These are phyloP conservation scores for Pisolithus microcarpus DNA, from an alignment of 768 basidiomycete genomes.

Conservation along the genomic window DNA sequence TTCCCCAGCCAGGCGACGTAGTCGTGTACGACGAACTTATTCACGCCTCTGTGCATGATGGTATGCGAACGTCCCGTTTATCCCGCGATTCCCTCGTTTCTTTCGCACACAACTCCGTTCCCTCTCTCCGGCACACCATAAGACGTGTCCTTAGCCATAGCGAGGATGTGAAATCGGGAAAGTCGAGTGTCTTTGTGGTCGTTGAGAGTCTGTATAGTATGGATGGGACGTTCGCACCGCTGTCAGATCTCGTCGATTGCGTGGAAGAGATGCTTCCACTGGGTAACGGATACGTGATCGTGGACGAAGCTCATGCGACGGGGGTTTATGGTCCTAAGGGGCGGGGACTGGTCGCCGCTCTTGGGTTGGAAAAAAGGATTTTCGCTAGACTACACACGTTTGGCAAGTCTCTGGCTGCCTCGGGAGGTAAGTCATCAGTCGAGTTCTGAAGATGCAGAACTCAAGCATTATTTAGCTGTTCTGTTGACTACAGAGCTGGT, in stretches of 20 bases:
- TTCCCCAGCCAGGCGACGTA: conserved; percentile 73
- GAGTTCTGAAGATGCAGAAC: neutral
- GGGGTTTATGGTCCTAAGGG: conserved; percentile 81
- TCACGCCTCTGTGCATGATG: conserved; percentile 89
- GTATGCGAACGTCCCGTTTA: conserved; percentile 62
- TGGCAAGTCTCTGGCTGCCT: conserved; percentile 82
- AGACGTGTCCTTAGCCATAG: conserved; percentile 31
- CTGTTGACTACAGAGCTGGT: conserved; percentile 65
- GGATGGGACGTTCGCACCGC: conserved; percentile 88
- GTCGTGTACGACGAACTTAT: conserved; percentile 82
- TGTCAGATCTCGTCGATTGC: conserved; percentile 55
- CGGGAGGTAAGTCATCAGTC: conserved; percentile 59
- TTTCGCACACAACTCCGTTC: conserved; percentile 71
- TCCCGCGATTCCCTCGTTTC: conserved; percentile 29
- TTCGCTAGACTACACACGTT: conserved; percentile 83
- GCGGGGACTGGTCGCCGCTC: conserved; percentile 60
- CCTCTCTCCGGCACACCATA: conserved; percentile 41
- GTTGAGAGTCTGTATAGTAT: conserved; percentile 92
- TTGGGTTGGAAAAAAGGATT: conserved; percentile 67
- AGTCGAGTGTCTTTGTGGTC: conserved; percentile 61
- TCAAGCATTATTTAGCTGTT: conserved; percentile 45
- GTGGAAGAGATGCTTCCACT: conserved; percentile 55
- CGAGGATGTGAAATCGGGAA: conserved; percentile 32
- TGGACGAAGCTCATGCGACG: conserved; percentile 93
- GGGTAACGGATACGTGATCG: conserved; percentile 64